A percentile compares a stretch with the other conserved stretches of the same genome.
Conservation (phyloP, 805 yeast species). For the Candida palmyrensis region DNA sequence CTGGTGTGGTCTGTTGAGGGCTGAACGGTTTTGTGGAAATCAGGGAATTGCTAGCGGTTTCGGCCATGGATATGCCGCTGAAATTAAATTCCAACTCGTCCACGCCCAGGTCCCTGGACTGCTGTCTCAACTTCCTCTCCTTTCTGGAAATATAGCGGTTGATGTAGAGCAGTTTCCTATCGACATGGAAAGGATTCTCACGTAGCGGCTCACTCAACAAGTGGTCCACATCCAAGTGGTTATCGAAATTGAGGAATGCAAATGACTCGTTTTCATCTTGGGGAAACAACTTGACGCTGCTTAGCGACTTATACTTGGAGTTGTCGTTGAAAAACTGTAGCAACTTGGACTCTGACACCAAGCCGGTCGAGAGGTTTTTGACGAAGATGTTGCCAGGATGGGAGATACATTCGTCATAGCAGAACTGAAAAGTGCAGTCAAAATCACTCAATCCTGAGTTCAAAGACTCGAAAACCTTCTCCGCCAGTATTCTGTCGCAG, state of each 20-base stretch:
- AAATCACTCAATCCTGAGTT: conserved; percentile 3
- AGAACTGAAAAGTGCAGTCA: conserved; percentile 10
- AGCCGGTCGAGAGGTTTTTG: conserved; percentile 39
- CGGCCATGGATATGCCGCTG: conserved; percentile 1
- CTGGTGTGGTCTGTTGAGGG: background rate
- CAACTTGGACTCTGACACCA: conserved; percentile 30
- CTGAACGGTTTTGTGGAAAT: too few relatives aligned
- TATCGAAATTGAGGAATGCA: conserved; percentile 28
- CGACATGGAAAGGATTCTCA: conserved; percentile 19
- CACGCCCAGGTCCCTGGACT: conserved; percentile 17
- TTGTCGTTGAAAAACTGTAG: conserved; percentile 14
- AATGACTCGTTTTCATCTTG: conserved; percentile 14
- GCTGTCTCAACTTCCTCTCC: conserved; percentile 48
- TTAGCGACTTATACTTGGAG: conserved; percentile 14
- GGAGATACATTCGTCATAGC: conserved; percentile 30
- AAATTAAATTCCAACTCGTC: conserved; percentile 3
- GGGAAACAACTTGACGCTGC: conserved; percentile 18
- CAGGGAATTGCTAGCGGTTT: background rate
- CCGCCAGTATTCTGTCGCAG: background rate
- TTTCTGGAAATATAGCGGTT: conserved; percentile 63
- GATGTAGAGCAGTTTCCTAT: conserved; percentile 38
- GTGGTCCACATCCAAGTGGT: conserved; percentile 30
- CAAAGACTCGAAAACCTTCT: conserved; percentile 1
- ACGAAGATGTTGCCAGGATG: conserved; percentile 59
- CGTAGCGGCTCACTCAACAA: background rate